Evolutionary conservation across 495 filamentous ascomycete genomes (phyloP), one percentile per base, ranked within the genome.

Genomic region (Podospora appendiculata): DNA sequence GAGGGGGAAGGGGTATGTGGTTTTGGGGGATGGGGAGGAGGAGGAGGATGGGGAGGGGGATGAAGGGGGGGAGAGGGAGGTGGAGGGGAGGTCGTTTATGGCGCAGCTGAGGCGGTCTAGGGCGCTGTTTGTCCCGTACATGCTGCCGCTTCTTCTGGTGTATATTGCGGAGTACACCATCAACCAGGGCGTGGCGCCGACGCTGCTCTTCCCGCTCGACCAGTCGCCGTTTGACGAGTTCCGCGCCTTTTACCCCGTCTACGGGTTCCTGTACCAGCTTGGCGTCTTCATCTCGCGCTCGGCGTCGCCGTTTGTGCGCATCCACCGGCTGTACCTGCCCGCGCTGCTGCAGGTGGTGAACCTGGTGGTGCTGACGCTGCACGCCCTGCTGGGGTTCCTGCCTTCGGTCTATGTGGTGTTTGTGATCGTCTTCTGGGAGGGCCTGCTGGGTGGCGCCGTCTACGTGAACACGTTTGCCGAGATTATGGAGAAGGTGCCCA

Each of bases 381-480:
- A 98, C 46, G 80, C 89, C 1, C 57, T 96, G 52, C 80, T 84
- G 59, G 70, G 82, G 59, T 92, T 89, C 55, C 78, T 96, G 39
- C 92, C 92, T 0, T 87, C 69, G 50, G 84, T 96, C 9, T 96
- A 86, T 59, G 59, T 95, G 17, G 67, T 96, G 4, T 96, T 95
- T 63, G 60, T 77, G 6, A 71, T 96, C 43, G 71, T 95, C n/a
- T 95, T 96, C 62, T 96, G 93, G 92, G 92, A 96, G 63, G 93
- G 93, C 0, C 66, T 98, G 39, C 73, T 98, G 0, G 93, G 93
- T 6, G 93, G 93, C 0, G 69, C 85, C 8, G 93, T 96, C 0
- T 98, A 98, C 60, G 90, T 97, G 42, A 96, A 92, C 53, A 95
- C 91, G 0, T 98, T 96, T 69, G 89, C 91, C 1, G 87, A 92